Conservation (phyloP, 169 alveolate genomes). For the Plasmodium cynomolgi region DNA sequence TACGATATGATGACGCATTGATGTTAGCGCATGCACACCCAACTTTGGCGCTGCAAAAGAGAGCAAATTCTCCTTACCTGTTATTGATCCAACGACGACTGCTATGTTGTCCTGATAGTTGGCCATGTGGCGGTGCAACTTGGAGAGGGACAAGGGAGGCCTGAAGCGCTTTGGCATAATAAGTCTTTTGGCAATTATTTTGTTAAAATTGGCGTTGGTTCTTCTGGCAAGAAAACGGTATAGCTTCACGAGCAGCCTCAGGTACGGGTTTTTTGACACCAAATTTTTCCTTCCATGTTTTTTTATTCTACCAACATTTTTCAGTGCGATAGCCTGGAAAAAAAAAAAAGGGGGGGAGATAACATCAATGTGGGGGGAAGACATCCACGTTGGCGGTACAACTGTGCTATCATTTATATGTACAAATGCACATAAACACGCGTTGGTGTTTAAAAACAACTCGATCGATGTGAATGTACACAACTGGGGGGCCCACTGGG, state of each 20-base stretch:
- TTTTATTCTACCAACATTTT: slow-evolving; percentile 92
- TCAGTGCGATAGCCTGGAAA: slow-evolving; percentile 90
- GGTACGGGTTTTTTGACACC: slow-evolving; percentile 92
- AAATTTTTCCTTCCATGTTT: slow-evolving; percentile 91
- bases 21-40: not conserved
- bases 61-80: slow-evolving; percentile 82
- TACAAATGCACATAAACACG: not conserved
- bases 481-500: not conserved
- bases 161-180: slow-evolving; percentile 93
- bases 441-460: not conserved
- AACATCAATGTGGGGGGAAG: not conserved
- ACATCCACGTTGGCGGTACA: not conserved
- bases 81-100: slow-evolving; percentile 97
- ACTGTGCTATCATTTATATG: not conserved
- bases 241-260: slow-evolving; percentile 88
- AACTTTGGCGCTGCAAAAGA: not conserved
- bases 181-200: slow-evolving; percentile 93
- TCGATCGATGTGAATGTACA: not conserved
- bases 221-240: slow-evolving; percentile 95
- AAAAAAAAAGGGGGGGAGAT: slow-evolving; percentile 8
- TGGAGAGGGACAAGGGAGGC: slow-evolving; percentile 95
- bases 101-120: slow-evolving; percentile 93
- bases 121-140: slow-evolving; percentile 91
- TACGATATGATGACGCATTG: not conserved
- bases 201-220: slow-evolving; percentile 94